These are phyloP conservation scores for Pezicula radicicola DNA, from an alignment of 2,329 filamentous ascomycete species.

Conservation along the genomic window DNA sequence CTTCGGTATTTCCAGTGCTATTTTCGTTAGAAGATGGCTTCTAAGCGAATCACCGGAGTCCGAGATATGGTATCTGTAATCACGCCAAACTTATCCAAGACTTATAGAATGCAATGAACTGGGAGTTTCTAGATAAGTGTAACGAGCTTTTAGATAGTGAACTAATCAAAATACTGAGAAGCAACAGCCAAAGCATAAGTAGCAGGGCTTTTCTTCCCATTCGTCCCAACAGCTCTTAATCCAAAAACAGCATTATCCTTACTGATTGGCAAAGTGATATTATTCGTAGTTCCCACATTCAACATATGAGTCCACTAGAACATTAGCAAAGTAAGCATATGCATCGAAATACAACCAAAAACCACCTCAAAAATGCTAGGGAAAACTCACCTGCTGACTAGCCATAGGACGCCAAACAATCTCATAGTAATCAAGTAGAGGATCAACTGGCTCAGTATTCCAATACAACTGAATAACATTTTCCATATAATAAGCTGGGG, in stretches of 20 bases:
- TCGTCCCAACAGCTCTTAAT: slow-evolving; percentile 44
- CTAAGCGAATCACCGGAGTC: too few species aligned
- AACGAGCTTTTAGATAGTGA: too few species aligned
- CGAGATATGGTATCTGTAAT: too few species aligned
- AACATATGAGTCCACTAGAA: slow-evolving; percentile 47
- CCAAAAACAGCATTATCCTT: slow-evolving; percentile 59
- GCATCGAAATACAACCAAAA: too few species aligned
- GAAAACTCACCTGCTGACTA: slow-evolving; percentile 19
- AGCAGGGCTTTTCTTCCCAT: slow-evolving; percentile 47
- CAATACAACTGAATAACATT: slow-evolving; percentile 50
- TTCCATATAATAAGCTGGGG: slow-evolving; percentile 27
- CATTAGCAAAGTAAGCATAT: slow-evolving; percentile 16
- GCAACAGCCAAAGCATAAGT: slow-evolving; percentile 9
- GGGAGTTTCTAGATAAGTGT: too few species aligned
- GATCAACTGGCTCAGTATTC: slow-evolving; percentile 34
- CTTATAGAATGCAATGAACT: too few species aligned
- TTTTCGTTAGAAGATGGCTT: too few species aligned
- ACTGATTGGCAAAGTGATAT: slow-evolving; percentile 43
- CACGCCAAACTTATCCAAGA: too few species aligned
- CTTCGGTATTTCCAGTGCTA: too few species aligned
- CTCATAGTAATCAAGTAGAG: slow-evolving; percentile 44
- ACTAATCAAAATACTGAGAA: slow-evolving; percentile 1
- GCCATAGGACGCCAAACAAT: slow-evolving; percentile 44
- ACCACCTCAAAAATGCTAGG: too few species aligned
- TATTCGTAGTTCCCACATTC: slow-evolving; percentile 43